A percentile compares a stretch with the other conserved stretches of the same genome.
phyloP scores from a whole-genome alignment of 495 filamentous ascomycete species.

The Lasiosphaeria miniovina region DNA sequence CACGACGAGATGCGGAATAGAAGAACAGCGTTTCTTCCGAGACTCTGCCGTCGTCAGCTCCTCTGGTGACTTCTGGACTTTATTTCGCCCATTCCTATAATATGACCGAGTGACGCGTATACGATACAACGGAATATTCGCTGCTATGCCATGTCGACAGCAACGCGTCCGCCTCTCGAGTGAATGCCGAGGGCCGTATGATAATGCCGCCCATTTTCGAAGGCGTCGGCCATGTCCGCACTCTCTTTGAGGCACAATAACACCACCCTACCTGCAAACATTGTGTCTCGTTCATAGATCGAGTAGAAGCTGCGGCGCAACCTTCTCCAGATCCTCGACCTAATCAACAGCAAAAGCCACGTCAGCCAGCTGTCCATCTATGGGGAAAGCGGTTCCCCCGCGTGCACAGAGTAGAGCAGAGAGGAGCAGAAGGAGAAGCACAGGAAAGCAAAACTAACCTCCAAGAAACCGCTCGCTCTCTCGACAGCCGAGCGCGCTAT shows the following conservation, averaged over 20 bases:
- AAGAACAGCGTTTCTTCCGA: not conserved
- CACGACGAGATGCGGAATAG: not conserved
- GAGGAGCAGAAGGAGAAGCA: conserved; percentile 20
- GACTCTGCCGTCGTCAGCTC: no score
- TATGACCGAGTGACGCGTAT: no score
- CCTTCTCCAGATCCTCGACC: conserved; percentile 85
- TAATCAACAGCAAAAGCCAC: conserved; percentile 17
- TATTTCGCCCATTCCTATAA: no score
- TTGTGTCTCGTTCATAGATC: conserved; percentile 60
- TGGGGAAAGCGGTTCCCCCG: not conserved
- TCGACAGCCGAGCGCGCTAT: conserved; percentile 76
- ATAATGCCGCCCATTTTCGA: no score
- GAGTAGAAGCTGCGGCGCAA: conserved; percentile 83
- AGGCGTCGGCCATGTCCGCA: no score
- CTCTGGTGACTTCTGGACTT: no score
- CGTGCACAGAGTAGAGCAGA: not conserved
- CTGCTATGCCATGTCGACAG: no score
- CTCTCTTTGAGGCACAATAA: no score
- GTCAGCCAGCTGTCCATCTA: not conserved
- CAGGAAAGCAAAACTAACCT: conserved; percentile 51
- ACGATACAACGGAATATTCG: no score
- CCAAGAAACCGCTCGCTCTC: conserved; percentile 66
- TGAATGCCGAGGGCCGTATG: no score
- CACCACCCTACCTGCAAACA: no score
- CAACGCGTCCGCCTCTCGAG: no score